A percentile compares a stretch with the other conserved stretches of the same genome.
Evolutionary conservation across 2,329 filamentous ascomycete species (phyloP).

Genomic region (Aspergillus sp.): DNA sequence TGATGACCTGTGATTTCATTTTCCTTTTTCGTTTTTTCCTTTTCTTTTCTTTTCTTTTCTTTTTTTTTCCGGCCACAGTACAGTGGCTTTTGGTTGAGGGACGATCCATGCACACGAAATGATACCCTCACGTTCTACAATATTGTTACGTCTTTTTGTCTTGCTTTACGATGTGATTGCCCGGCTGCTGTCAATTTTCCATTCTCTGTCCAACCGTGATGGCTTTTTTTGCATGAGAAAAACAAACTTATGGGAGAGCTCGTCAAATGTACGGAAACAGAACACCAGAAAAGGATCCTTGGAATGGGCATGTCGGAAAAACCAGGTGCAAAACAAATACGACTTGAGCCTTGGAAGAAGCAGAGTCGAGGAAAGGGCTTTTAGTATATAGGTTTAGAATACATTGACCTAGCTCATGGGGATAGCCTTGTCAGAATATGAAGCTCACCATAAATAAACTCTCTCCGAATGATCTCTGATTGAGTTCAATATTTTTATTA

Average conservation of each 20-base stretch:
- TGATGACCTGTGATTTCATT: slow-evolving; percentile 1
- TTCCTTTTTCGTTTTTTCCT: neutral
- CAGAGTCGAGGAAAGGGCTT: neutral
- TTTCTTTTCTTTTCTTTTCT: slow-evolving; percentile 1
- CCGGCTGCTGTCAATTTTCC: neutral
- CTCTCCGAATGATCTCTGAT: no score
- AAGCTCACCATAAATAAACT: neutral
- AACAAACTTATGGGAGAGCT: neutral
- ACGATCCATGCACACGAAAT: slow-evolving; percentile 29
- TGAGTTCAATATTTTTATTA: no score
- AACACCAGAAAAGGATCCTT: neutral
- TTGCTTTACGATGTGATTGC: neutral
- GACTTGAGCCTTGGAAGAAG: neutral
- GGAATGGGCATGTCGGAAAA: neutral
- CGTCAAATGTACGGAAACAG: neutral
- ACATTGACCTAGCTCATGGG: slow-evolving; percentile 8
- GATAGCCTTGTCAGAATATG: neutral
- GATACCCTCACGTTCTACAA: slow-evolving; percentile 28
- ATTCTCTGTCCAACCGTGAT: neutral
- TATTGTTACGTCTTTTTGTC: slow-evolving; percentile 15
- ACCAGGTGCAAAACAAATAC: slow-evolving; percentile 3
- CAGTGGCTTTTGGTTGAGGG: slow-evolving; percentile 13
- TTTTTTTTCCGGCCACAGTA: slow-evolving; percentile 14
- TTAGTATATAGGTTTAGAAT: slow-evolving; percentile 6
- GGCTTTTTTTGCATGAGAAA: neutral